Percentiles rank a stretch among this genome's conserved stretches.
Conservation (phyloP, 2,329 filamentous ascomycete species). For the Stenocarpella maydis region DNA sequence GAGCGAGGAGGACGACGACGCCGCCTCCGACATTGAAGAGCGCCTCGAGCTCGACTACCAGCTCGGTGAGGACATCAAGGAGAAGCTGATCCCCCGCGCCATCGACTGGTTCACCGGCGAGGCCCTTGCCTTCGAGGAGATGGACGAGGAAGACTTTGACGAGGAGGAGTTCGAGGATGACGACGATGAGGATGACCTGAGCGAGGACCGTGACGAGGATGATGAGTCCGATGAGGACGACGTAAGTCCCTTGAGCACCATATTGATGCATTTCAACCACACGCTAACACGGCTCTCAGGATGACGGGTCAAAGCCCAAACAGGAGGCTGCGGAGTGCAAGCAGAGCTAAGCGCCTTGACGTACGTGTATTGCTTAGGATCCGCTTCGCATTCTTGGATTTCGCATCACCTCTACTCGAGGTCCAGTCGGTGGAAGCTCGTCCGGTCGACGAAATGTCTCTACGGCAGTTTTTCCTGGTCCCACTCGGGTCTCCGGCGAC, state of each 20-base stretch:
- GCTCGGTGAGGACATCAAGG: slow-evolving; percentile 98
- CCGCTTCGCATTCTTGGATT: slow-evolving; percentile 32
- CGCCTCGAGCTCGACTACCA: slow-evolving; percentile 98
- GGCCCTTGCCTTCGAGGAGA: slow-evolving; percentile 94
- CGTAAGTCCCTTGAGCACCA: slow-evolving; percentile 54
- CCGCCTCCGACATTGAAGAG: slow-evolving; percentile 92
- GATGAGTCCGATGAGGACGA: slow-evolving; percentile 79
- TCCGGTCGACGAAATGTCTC: slow-evolving; percentile 21
- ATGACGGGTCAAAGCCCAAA: slow-evolving; percentile 88
- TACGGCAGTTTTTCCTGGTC: slow-evolving; percentile 29
- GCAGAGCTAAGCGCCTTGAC: slow-evolving; percentile 73
- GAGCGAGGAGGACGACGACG: slow-evolving; percentile 75
- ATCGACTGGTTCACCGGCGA: slow-evolving; percentile 99
- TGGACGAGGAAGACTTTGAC: slow-evolving; percentile 83
- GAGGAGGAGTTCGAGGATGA: slow-evolving; percentile 88
- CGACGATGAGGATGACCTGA: slow-evolving; percentile 88
- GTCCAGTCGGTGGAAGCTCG: slow-evolving; percentile 24
- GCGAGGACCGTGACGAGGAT: slow-evolving; percentile 84
- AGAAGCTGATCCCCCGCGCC: slow-evolving; percentile 97
- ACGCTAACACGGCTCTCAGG: slow-evolving; percentile 59
- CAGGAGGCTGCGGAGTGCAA: slow-evolving; percentile 96
- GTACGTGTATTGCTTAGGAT: slow-evolving; percentile 13
- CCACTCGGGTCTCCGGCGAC: slow-evolving; percentile 21
- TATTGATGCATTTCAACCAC: slow-evolving; percentile 27
- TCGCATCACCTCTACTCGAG: slow-evolving; percentile 21